Conservation (phyloP, 805 yeast genomes). For the Starmerella bombicola region DNA sequence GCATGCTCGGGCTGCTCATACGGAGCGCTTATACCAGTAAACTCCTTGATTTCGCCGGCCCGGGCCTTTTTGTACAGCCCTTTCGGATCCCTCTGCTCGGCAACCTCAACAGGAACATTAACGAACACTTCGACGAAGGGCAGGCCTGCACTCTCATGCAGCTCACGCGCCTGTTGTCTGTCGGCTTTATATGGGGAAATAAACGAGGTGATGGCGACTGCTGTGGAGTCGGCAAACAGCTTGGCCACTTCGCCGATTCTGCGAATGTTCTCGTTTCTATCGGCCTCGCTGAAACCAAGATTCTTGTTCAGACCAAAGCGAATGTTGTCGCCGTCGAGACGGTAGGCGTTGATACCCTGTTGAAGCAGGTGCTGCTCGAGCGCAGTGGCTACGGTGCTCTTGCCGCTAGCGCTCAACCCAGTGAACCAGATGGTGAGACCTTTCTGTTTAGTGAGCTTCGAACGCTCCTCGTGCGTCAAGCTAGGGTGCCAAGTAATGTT, state of each 20-base stretch:
- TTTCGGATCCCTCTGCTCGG: constrained; percentile 95
- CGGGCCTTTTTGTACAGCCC: constrained; percentile 94
- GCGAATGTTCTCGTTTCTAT: constrained; percentile 88
- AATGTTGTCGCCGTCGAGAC: constrained; percentile 86
- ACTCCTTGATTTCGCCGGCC: constrained; percentile 85
- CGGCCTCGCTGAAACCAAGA: constrained; percentile 81
- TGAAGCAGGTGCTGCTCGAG: constrained; percentile 70
- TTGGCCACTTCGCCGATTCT: constrained; percentile 91
- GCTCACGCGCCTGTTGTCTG: constrained; percentile 71
- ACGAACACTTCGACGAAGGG: constrained; percentile 86
- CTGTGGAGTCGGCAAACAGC: constrained; percentile 84
- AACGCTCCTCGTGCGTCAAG: constrained; percentile 71
- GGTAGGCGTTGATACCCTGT: constrained; percentile 59
- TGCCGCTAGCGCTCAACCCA: constrained; percentile 90
- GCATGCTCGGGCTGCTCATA: constrained; percentile 83
- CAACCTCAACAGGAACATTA: constrained; percentile 87
- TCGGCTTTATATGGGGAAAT: constrained; percentile 83
- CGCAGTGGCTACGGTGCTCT: constrained; percentile 89
- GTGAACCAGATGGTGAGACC: constrained; percentile 94
- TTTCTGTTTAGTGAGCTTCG: constrained; percentile 54
- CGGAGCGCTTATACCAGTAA: constrained; percentile 93
- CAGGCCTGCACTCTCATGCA: constrained; percentile 60
- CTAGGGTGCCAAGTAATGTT: constrained; percentile 96
- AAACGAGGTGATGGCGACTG: constrained; percentile 78
- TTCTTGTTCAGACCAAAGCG: constrained; percentile 93